Evolutionary conservation across 495 filamentous ascomycete genomes (phyloP).

Genomic region (Xylaria acuta): DNA sequence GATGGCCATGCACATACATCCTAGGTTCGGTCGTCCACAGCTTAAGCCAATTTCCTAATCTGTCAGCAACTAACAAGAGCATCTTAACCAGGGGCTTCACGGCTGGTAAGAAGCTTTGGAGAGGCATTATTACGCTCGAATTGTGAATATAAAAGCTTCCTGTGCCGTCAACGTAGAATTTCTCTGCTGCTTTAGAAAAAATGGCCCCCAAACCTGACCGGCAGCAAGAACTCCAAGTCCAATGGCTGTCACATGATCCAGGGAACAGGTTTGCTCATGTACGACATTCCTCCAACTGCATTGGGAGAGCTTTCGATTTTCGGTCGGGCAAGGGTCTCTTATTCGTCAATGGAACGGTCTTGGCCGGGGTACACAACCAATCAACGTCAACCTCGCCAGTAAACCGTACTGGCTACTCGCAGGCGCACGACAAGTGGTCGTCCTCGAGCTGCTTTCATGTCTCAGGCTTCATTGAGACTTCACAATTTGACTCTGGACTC

Average conservation of each 20-base stretch:
- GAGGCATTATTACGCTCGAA: conserved; percentile 11
- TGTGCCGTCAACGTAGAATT: conserved; percentile 28
- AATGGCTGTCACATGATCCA: conserved; percentile 39
- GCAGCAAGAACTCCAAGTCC: conserved; percentile 25
- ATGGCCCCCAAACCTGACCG: conserved; percentile 32
- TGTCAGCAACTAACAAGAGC: conserved; percentile 21
- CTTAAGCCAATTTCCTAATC: conserved; percentile 27
- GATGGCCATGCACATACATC: conserved; percentile 27
- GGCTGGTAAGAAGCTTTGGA: conserved; percentile 16
- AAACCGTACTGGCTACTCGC: conserved; percentile 36
- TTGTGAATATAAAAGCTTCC: conserved; percentile 22
- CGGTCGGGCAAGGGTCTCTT: conserved; percentile 28
- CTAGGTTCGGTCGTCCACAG: conserved; percentile 16
- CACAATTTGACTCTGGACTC: conserved; percentile 43
- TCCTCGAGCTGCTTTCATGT: conserved; percentile 45
- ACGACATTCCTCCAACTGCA: conserved; percentile 29
- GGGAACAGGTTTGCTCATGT: conserved; percentile 37
- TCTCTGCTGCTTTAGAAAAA: conserved; percentile 30
- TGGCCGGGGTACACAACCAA: conserved; percentile 26
- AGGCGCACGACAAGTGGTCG: conserved; percentile 43
- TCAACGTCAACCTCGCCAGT: conserved; percentile 23
- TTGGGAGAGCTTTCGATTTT: conserved; percentile 28
- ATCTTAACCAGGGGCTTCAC: conserved; percentile 14
- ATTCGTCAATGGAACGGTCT: conserved; percentile 29
- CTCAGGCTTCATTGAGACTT: conserved; percentile 47